These are phyloP conservation scores for Hypholoma fasciculare DNA, from an alignment of 768 basidiomycete genomes.

Conservation along the genomic window DNA sequence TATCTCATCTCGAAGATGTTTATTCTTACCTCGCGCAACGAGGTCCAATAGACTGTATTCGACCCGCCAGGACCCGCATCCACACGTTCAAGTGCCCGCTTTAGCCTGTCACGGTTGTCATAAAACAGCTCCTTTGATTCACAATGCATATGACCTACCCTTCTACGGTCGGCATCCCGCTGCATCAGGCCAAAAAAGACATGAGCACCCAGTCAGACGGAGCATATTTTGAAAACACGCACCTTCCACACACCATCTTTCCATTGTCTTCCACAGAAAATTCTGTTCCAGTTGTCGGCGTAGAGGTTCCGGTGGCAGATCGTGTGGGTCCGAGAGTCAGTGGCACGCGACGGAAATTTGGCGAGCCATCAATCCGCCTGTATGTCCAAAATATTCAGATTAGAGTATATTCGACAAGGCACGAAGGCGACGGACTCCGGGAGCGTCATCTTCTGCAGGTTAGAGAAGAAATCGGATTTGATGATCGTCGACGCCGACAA, in stretches of 20 bases:
- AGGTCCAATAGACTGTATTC: conserved; percentile 91
- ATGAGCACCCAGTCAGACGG: not conserved
- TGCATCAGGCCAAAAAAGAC: conserved; percentile 30
- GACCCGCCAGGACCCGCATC: conserved; percentile 77
- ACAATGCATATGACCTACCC: conserved; percentile 48
- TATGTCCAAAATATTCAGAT: not conserved
- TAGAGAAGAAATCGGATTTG: conserved; percentile 94
- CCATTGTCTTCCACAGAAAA: conserved; percentile 42
- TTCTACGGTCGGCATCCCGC: conserved; percentile 93
- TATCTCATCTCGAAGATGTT: not conserved
- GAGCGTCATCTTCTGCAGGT: conserved; percentile 94
- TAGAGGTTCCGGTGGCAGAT: conserved; percentile 23
- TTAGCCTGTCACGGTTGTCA: conserved; percentile 47
- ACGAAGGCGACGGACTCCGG: conserved; percentile 64
- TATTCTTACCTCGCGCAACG: conserved; percentile 73
- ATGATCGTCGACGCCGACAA: conserved; percentile 91
- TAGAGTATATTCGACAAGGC: not conserved
- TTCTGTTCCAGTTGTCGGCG: conserved; percentile 31
- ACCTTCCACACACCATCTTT: conserved; percentile 83
- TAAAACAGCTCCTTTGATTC: not conserved
- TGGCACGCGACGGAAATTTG: conserved; percentile 87
- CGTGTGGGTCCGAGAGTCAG: conserved; percentile 49
- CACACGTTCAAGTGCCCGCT: conserved; percentile 76
- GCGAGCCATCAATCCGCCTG: conserved; percentile 87
- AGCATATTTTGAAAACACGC: conserved; percentile 7